Evolutionary conservation across 306 rosid species (phyloP), one percentile per base, ranked within the genome.

Genomic region (Pterocarpus macrocarpus): DNA sequence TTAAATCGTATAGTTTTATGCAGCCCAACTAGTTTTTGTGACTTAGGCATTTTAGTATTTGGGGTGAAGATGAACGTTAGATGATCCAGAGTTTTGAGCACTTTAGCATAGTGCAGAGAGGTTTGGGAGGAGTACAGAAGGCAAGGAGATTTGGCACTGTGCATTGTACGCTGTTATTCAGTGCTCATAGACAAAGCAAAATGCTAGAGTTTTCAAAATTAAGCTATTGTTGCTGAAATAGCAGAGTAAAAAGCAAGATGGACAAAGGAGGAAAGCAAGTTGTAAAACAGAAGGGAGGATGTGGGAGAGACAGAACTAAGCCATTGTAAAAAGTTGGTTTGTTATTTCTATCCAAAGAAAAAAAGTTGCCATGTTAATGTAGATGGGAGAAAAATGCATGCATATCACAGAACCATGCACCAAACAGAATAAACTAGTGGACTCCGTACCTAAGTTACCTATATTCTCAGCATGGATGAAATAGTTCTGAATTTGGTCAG

Each of bases 81-180:
- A 44, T 22, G 30, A 8, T 17, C 72, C 53, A 22, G 11, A 28
- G 55, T 68, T 68, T 68, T 11, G 35, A 68, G 11, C 16, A 68
- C 17, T 68, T 22, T 36, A 15, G 69, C 68, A 34, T 9, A 1
- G 34, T 16, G 2, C 28, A 22, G 28, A 22, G 28, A 22, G 34
- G 5, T 30, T 44, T 39, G 39, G 55, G 73, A 68, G 55, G 57
- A 22, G 35, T 68, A 44, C 22, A 68, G 73, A 44, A 28, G 72
- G n/a, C 16, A 2, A 33, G 69, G 69, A 14, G 6, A 8, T 11
- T 62, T 32, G 44, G 44, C 28, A 35, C 7, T 34, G 68, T 63
- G 43, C 16, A 62, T 32, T 14, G 28, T 14, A 15, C 14, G 69
- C 30, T 35, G 69, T 36, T 64, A 15, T n/a, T 64, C 17, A 13